Percentiles rank a stretch among this genome's conserved stretches.
Conservation (phyloP, 345 rosid genomes). For the Anastatica hierochuntica region DNA sequence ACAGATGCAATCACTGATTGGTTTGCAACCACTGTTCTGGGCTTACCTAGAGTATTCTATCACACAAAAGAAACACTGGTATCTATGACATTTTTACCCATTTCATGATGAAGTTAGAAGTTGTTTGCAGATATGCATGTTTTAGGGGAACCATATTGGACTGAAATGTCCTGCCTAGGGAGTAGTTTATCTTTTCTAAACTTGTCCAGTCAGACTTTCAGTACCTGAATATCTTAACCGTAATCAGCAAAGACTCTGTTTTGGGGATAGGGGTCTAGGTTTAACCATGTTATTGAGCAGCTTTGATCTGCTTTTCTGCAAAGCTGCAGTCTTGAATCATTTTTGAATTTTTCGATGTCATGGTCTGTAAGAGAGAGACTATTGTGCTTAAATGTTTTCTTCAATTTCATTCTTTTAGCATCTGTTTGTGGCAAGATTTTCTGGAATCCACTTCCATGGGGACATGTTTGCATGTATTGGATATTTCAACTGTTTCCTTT, state of each 20-base stretch:
- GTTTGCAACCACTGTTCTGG: slow-evolving; percentile 62
- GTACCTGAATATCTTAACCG: not conserved
- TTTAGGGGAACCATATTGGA: too few relatives aligned
- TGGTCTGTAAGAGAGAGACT: slow-evolving; percentile 1
- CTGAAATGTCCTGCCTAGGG: not conserved
- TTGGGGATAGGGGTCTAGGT: slow-evolving; percentile 6
- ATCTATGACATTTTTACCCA: not conserved
- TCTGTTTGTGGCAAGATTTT: not conserved
- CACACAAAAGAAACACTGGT: slow-evolving; percentile 83
- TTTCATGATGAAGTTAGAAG: not conserved
- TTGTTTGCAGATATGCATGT: too few relatives aligned
- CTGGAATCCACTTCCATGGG: not conserved
- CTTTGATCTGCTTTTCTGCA: not conserved
- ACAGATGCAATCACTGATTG: slow-evolving; percentile 72
- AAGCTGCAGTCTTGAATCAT: not conserved
- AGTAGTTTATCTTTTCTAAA: not conserved
- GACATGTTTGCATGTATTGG: slow-evolving; percentile 1
- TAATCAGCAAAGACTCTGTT: not conserved
- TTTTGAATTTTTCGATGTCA: not conserved
- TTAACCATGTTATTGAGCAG: slow-evolving; percentile 2
- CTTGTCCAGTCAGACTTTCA: not conserved
- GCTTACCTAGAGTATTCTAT: slow-evolving; percentile 79
- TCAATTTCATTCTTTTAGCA: slow-evolving; percentile 2
- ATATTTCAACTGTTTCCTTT: not conserved
- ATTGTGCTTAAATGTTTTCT: slow-evolving; percentile 10